Conservation (phyloP, 306 rosid genomes). For the Cotoneaster glaucophyllus region DNA sequence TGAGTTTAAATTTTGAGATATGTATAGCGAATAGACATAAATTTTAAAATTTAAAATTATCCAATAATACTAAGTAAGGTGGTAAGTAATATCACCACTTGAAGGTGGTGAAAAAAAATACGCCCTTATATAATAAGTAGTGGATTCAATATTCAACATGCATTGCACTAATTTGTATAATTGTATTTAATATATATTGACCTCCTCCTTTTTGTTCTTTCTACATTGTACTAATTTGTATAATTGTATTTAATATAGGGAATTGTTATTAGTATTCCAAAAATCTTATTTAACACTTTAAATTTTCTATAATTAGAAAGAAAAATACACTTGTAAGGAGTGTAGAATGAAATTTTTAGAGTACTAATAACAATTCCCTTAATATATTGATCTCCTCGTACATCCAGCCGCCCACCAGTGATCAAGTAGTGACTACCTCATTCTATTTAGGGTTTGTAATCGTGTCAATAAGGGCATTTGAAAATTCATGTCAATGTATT, state of each 20-base stretch:
- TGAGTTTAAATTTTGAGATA: rapidly evolving
- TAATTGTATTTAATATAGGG: not conserved
- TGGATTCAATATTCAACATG: conserved; percentile 4
- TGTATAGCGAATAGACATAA: rapidly evolving
- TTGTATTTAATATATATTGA: not conserved
- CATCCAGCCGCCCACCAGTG: not conserved
- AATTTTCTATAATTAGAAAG: no score
- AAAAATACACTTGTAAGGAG: no score
- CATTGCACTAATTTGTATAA: not conserved
- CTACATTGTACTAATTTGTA: no score
- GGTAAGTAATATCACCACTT: no score
- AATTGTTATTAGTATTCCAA: no score
- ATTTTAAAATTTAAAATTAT: no score
- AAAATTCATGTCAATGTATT: not conserved
- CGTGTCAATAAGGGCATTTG: not conserved
- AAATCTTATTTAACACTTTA: no score
- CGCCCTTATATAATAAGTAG: not conserved
- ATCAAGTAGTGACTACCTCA: not conserved
- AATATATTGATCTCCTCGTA: not conserved
- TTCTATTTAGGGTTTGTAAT: not conserved
- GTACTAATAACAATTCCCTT: no score
- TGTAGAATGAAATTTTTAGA: no score
- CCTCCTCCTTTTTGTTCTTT: not conserved
- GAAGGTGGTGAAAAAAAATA: no score
- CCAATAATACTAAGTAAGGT: no score